These are phyloP conservation scores for Neonectria sp. DNA, from an alignment of 2,329 filamentous ascomycete species.

Conservation along the genomic window DNA sequence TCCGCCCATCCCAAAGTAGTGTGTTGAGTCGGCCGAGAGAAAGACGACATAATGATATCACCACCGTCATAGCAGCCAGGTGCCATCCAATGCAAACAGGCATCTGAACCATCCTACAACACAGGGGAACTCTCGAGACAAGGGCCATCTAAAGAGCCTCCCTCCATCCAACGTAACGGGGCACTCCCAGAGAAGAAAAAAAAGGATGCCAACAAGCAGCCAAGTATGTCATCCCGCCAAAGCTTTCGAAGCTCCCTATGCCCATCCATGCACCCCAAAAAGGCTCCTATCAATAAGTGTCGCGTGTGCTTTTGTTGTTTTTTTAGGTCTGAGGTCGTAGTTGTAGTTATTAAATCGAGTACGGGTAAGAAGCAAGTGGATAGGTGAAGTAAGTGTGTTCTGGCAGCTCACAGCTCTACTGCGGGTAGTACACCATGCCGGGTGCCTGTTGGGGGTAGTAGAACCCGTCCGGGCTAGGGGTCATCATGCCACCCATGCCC, in stretches of 20 bases:
- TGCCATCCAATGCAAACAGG: conserved; percentile 22
- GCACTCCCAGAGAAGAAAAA: conserved; percentile 11
- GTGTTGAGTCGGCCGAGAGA: conserved; percentile 34
- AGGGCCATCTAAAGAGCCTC: conserved; percentile 9
- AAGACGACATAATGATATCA: conserved; percentile 36
- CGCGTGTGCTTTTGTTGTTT: conserved; percentile 44
- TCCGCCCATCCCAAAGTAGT: conserved; percentile 39
- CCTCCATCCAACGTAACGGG: conserved; percentile 15
- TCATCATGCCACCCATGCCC: conserved; percentile 87
- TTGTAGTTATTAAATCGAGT: conserved; percentile 53
- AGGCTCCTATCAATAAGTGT: conserved; percentile 39
- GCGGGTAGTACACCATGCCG: conserved; percentile 74
- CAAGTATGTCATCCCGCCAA: conserved; percentile 11
- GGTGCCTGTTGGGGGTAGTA: conserved; percentile 75
- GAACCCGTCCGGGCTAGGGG: conserved; percentile 76
- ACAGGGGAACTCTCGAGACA: conserved; percentile 12
- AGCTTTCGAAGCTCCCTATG: conserved; percentile 20
- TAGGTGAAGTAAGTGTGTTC: conserved; percentile 40
- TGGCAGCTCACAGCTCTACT: conserved; percentile 60
- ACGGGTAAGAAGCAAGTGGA: conserved; percentile 45
- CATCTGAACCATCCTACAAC: conserved; percentile 19
- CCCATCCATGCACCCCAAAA: conserved; percentile 22
- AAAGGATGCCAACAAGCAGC: conserved; percentile 17
- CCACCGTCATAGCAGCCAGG: conserved; percentile 13
- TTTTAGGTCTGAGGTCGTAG: conserved; percentile 43